A percentile compares a stretch with the other conserved stretches of the same genome.
These are phyloP conservation scores for Yarrowia porcina DNA, from an alignment of 805 yeast genomes.

Conservation along the genomic window DNA sequence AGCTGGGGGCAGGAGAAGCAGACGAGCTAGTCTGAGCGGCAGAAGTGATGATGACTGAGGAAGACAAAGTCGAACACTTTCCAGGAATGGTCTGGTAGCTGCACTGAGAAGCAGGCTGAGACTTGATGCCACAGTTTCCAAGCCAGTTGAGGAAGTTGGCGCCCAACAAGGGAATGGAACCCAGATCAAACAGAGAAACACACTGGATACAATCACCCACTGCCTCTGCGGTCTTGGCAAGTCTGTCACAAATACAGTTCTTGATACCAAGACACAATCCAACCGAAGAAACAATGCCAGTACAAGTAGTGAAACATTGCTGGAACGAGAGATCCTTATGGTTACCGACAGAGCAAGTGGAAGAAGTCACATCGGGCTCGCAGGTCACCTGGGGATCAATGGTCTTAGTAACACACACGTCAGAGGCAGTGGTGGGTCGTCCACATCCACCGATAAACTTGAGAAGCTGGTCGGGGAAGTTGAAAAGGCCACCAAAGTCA, in stretches of 20 bases:
- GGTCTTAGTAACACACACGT: constrained; percentile 15
- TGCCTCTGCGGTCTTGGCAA: not conserved
- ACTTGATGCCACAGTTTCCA: not conserved
- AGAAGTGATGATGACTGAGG: not conserved
- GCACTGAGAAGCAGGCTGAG: not conserved
- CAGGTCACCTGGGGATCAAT: constrained; percentile 2
- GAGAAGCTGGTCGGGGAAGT: not conserved
- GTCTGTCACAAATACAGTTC: not conserved
- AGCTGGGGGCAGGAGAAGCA: not conserved
- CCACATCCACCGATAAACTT: not conserved
- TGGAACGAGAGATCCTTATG: not conserved
- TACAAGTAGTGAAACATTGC: not conserved
- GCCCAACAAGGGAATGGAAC: not conserved
- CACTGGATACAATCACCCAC: constrained; percentile 15
- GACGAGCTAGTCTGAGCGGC: not conserved
- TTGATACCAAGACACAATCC: not conserved
- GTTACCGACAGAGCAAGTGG: not conserved
- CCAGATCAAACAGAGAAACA: not conserved
- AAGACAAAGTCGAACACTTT: not conserved
- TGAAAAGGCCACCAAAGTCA: not conserved
- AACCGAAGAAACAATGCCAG: not conserved
- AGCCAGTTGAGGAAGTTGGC: not conserved
- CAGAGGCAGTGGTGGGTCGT: constrained; percentile 4
- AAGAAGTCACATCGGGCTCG: constrained; percentile 5
- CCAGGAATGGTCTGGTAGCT: constrained; percentile 1